A percentile compares a stretch with the other conserved stretches of the same genome.
Evolutionary conservation across 331 rosid genomes (phyloP).

Genomic region (Stylosanthes scabra): DNA sequence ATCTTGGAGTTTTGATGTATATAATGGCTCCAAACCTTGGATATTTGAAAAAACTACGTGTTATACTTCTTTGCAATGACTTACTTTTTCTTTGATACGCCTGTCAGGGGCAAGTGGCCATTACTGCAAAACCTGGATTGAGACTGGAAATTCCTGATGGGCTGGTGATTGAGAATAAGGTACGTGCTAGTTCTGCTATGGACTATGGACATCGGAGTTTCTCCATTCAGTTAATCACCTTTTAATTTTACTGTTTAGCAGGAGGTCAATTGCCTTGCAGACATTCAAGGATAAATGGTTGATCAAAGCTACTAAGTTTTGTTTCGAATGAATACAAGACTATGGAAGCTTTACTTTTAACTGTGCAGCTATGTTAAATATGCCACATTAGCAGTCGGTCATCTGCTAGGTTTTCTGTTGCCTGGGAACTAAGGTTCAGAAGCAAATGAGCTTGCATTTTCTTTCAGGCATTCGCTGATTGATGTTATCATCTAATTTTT

Average conservation of each 20-base stretch:
- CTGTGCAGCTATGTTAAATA: no score
- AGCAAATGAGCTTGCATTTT: constrained; percentile 31
- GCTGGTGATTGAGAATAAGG: constrained; percentile 65
- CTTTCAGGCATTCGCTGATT: constrained; percentile 11
- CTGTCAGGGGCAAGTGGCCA: constrained; percentile 64
- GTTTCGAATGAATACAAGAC: constrained; percentile 19
- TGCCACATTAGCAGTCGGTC: not conserved
- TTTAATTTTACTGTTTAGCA: constrained; percentile 33
- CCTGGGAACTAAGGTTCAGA: constrained; percentile 28
- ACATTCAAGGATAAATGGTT: constrained; percentile 41
- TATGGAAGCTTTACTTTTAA: constrained; percentile 17
- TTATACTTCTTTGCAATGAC: constrained; percentile 14
- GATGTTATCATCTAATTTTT: constrained; percentile 9
- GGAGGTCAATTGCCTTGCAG: constrained; percentile 59
- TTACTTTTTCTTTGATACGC: constrained; percentile 24
- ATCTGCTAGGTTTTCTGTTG: constrained; percentile 30
- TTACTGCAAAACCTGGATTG: constrained; percentile 62
- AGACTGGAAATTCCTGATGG: constrained; percentile 78
- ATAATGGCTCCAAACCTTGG: not conserved
- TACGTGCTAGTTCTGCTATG: constrained; percentile 28
- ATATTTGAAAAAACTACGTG: not conserved
- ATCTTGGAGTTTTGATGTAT: not conserved
- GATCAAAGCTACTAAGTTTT: constrained; percentile 25
- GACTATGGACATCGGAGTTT: not conserved
- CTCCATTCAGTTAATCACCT: not conserved